These are phyloP conservation scores for Suhomyces wounanorum DNA, from an alignment of 1,139 yeast species.

Conservation along the genomic window DNA sequence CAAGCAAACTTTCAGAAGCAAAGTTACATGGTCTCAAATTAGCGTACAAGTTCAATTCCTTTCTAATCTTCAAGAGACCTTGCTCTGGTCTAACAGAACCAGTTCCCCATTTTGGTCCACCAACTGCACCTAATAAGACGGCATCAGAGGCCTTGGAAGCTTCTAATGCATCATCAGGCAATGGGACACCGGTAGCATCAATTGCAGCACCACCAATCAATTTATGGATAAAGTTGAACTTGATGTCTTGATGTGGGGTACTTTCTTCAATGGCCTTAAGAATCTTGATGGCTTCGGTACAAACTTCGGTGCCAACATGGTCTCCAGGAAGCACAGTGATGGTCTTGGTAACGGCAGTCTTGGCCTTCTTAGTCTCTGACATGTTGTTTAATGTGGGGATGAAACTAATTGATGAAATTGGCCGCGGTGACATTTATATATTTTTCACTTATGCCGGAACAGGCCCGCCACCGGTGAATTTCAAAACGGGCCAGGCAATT, in stretches of 20 bases:
- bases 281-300: conserved; percentile 89
- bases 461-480: conserved; percentile 2
- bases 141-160: conserved; percentile 93
- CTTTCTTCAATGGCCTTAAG: conserved; percentile 71
- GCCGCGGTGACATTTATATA: conserved; percentile 1
- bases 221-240: conserved; percentile 78
- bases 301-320: conserved; percentile 92
- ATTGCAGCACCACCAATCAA: conserved; percentile 98
- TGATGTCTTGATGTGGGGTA: conserved; percentile 54
- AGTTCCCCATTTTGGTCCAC: conserved; percentile 99
- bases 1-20: conserved; percentile 81
- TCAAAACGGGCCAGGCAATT: not conserved
- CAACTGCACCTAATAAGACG: conserved; percentile 93
- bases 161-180: conserved; percentile 82
- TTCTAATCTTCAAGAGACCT: conserved; percentile 89
- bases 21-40: conserved; percentile 96
- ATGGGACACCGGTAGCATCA: conserved; percentile 92
- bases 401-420: not conserved
- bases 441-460: conserved; percentile 5
- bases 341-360: conserved; percentile 47
- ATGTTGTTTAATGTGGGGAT: not conserved
- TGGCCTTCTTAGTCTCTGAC: conserved; percentile 13
- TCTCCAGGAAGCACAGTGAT: conserved; percentile 93
- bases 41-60: conserved; percentile 91
- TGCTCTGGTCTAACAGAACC: conserved; percentile 96